Conservation (phyloP, 2,329 filamentous ascomycete species). For the Dryadomyces quercus-mongolicae region DNA sequence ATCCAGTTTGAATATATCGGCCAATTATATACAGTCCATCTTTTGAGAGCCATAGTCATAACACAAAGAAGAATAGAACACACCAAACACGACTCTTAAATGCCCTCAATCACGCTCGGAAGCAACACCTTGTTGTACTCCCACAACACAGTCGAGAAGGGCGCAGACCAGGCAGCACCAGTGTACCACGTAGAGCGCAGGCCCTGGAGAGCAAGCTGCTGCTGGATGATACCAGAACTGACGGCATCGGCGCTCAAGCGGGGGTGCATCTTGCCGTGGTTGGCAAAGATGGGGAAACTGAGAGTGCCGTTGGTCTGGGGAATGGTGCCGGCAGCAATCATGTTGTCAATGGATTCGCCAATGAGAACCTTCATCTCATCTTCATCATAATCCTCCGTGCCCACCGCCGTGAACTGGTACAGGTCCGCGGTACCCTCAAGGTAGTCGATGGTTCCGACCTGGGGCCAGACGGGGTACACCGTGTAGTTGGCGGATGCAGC, state of each 20-base stretch:
- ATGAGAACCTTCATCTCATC: slow-evolving; percentile 16
- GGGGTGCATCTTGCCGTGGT: slow-evolving; percentile 25
- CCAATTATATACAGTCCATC: too few relatives aligned
- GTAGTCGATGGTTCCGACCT: slow-evolving; percentile 18
- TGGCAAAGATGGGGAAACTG: slow-evolving; percentile 21
- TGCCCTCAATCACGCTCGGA: slow-evolving; percentile 1
- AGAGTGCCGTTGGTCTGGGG: slow-evolving; percentile 13
- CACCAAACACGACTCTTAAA: not conserved
- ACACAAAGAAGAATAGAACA: too few relatives aligned
- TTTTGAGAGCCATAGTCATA: too few relatives aligned
- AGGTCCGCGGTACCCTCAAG: slow-evolving; percentile 17
- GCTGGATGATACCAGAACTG: slow-evolving; percentile 25
- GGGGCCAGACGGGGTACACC: slow-evolving; percentile 12
- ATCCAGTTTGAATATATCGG: too few relatives aligned
- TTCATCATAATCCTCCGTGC: slow-evolving; percentile 12
- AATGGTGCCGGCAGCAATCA: slow-evolving; percentile 14
- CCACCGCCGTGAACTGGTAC: slow-evolving; percentile 20
- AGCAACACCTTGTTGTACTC: slow-evolving; percentile 19
- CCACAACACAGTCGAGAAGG: slow-evolving; percentile 22
- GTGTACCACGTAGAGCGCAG: slow-evolving; percentile 31
- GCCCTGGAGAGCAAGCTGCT: slow-evolving; percentile 29
- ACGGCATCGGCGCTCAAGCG: slow-evolving; percentile 22
- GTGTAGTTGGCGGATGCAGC: slow-evolving; percentile 15
- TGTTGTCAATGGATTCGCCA: slow-evolving; percentile 7
- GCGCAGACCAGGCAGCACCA: slow-evolving; percentile 24